phyloP scores from a whole-genome alignment of 805 yeast genomes.

The Dipodascus albidus region DNA sequence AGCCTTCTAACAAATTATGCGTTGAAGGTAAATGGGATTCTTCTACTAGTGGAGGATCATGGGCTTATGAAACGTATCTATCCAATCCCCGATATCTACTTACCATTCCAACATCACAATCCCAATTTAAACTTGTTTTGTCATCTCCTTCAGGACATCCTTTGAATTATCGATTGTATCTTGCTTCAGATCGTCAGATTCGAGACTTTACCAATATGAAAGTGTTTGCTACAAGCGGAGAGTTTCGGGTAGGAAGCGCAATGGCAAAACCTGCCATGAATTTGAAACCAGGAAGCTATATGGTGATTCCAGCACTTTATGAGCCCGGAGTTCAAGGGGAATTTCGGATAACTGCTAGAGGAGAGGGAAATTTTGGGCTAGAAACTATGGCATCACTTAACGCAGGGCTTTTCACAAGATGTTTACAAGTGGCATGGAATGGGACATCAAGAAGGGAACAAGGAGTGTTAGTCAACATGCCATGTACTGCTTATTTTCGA shows the following conservation, averaged over 20 bases:
- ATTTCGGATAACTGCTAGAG: background rate
- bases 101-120: slow-evolving; percentile 8
- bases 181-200: slow-evolving; percentile 21
- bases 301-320: slow-evolving; percentile 9
- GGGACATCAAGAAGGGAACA: background rate
- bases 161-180: slow-evolving; percentile 36
- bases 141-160: slow-evolving; percentile 18
- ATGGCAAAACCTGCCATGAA: slow-evolving; percentile 16
- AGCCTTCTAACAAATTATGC: slow-evolving; percentile 15
- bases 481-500: background rate
- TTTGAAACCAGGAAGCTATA: slow-evolving; percentile 16
- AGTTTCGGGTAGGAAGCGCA: slow-evolving; percentile 22
- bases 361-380: background rate
- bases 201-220: slow-evolving; percentile 23
- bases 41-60: slow-evolving; percentile 41
- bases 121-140: slow-evolving; percentile 16
- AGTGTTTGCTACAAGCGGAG: slow-evolving; percentile 25
- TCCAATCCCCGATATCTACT: slow-evolving; percentile 45
- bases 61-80: slow-evolving; percentile 35
- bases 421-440: background rate
- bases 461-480: background rate
- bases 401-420: background rate
- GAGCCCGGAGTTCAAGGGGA: background rate
- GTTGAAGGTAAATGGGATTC: slow-evolving; percentile 36
- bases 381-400: background rate